Conservation (phyloP, 257 asterid genomes). For the Gentiana straminea region DNA sequence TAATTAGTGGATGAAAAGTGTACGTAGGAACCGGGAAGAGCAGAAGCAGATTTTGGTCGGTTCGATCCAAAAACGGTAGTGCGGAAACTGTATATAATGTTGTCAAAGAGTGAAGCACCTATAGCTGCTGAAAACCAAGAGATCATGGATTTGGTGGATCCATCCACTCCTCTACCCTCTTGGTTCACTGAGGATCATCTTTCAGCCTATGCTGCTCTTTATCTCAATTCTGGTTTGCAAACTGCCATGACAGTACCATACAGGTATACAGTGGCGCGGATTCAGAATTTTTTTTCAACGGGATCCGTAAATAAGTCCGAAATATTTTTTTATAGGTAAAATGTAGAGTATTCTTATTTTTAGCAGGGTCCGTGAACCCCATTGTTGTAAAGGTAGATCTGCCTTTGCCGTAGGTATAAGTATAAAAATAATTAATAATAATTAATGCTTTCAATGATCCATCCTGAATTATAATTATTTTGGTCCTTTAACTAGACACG, state of each 20-base stretch:
- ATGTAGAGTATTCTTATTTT: no score
- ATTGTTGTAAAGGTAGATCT: no score
- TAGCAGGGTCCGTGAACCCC: no score
- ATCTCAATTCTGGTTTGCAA: slow-evolving; percentile 47
- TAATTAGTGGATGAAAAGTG: not conserved
- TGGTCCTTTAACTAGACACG: no score
- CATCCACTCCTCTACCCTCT: slow-evolving; percentile 40
- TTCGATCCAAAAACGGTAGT: slow-evolving; percentile 34
- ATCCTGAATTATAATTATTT: no score
- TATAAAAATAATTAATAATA: no score
- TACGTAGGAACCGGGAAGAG: slow-evolving; percentile 39
- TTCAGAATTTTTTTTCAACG: no score
- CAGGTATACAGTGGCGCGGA: slow-evolving; percentile 21
- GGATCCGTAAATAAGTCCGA: no score
- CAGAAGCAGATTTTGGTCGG: slow-evolving; percentile 46
- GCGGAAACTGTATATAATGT: slow-evolving; percentile 37
- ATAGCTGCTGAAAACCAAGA: slow-evolving; percentile 35
- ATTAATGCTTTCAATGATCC: no score
- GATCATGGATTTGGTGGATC: slow-evolving; percentile 47
- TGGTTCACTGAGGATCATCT: slow-evolving; percentile 56
- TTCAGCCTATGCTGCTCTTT: slow-evolving; percentile 36
- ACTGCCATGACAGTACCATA: slow-evolving; percentile 55
- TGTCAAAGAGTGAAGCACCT: slow-evolving; percentile 35
- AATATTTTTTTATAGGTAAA: no score
- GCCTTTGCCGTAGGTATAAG: no score